These are phyloP conservation scores for Fusarium staphyleae DNA, from an alignment of 2,329 filamentous ascomycete genomes.

Conservation along the genomic window DNA sequence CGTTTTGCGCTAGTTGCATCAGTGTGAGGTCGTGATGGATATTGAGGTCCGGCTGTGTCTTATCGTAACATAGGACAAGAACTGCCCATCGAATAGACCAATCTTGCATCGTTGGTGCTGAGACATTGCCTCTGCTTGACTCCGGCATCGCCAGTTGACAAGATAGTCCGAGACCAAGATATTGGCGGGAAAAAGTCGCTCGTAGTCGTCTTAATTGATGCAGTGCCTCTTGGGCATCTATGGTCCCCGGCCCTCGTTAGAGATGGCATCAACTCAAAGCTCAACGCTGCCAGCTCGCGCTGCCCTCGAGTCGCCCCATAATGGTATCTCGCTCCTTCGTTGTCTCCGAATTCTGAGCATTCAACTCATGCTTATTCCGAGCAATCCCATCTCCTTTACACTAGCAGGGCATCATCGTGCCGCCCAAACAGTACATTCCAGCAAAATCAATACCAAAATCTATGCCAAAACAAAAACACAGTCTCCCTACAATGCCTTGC, in stretches of 20 bases:
- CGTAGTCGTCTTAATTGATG: constrained; percentile 17
- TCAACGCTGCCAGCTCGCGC: background rate
- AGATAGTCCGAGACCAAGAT: background rate
- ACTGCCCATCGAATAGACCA: no score
- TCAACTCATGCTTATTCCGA: background rate
- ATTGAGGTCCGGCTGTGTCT: no score
- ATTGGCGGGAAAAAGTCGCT: background rate
- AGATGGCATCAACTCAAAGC: background rate
- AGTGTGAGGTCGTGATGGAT: background rate
- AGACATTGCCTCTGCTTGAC: no score
- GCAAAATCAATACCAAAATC: constrained; percentile 19
- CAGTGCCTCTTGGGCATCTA: constrained; percentile 9
- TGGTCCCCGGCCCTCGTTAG: background rate
- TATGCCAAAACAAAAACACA: constrained; percentile 28
- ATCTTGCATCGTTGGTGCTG: no score
- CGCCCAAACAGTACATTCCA: background rate
- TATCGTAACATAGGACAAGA: no score
- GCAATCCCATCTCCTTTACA: constrained; percentile 11
- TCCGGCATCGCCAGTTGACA: no score
- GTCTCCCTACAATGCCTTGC: constrained; percentile 21
- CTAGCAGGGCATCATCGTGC: constrained; percentile 2
- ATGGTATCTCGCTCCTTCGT: background rate
- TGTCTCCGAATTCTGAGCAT: background rate
- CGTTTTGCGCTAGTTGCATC: background rate
- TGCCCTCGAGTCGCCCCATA: background rate